A percentile compares a stretch with the other conserved stretches of the same genome.
Evolutionary conservation across 495 filamentous ascomycete species (phyloP).

Genomic region (Hyaloscypha hepaticicola): DNA sequence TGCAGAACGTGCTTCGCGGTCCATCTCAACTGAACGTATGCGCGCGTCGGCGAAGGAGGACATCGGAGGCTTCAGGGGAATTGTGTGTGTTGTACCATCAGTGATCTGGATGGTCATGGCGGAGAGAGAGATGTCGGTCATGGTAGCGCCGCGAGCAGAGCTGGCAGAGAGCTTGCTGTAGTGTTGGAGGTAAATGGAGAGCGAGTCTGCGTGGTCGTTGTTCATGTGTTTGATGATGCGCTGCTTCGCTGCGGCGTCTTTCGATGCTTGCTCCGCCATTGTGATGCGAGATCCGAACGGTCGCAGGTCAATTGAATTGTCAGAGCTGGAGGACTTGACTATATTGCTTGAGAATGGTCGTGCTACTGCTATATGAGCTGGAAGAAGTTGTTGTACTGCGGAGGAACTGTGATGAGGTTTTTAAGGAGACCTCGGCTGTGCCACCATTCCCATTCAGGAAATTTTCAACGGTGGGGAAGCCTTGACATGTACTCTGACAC

Average conservation of each 20-base stretch:
- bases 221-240: constrained; percentile 79
- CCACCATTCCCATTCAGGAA: neutral
- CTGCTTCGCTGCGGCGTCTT: constrained; percentile 46
- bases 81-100: constrained; percentile 40
- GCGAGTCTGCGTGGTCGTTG: constrained; percentile 61
- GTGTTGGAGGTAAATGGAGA: constrained; percentile 62
- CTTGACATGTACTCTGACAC: neutral
- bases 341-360: neutral
- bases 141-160: constrained; percentile 41
- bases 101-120: constrained; percentile 49
- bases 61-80: constrained; percentile 66
- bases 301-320: neutral
- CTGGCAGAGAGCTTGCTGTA: constrained; percentile 39
- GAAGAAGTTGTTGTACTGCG: neutral
- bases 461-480: neutral
- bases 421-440: neutral
- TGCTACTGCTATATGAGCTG: neutral
- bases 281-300: neutral
- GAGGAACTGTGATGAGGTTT: neutral
- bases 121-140: constrained; percentile 56
- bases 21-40: constrained; percentile 63
- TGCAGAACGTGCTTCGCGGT: constrained; percentile 51
- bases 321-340: neutral
- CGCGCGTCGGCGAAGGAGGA: constrained; percentile 55
- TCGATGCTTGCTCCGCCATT: constrained; percentile 25